Conservation (phyloP, 1,284 basidiomycete species). For the Peniophora sp. region DNA sequence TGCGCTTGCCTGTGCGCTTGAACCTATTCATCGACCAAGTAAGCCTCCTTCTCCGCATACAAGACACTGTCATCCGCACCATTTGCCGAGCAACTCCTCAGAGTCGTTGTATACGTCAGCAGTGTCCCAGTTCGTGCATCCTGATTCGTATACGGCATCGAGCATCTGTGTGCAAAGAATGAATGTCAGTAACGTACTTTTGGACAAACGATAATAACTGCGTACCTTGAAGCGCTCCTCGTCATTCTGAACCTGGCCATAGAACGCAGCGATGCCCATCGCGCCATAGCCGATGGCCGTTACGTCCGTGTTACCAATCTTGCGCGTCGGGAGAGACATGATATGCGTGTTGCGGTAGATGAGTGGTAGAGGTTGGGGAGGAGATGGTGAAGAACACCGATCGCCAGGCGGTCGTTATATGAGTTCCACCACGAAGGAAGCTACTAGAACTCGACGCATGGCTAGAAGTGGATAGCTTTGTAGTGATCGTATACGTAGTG, state of each 20-base stretch:
- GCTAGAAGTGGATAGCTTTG: too few species aligned
- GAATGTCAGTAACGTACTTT: not conserved
- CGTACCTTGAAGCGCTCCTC: conserved; percentile 22
- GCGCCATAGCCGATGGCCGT: conserved; percentile 20
- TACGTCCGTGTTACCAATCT: conserved; percentile 15
- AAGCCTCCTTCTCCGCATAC: not conserved
- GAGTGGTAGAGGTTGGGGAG: too few species aligned
- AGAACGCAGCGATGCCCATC: conserved; percentile 19
- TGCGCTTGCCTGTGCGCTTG: conserved; percentile 27
- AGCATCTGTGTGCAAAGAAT: conserved; percentile 13
- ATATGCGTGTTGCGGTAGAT: too few species aligned
- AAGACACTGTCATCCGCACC: conserved; percentile 10
- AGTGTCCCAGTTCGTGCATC: conserved; percentile 23
- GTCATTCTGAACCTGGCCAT: conserved; percentile 14
- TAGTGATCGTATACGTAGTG: too few species aligned
- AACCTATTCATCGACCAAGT: conserved; percentile 18
- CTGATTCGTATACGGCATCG: conserved; percentile 18
- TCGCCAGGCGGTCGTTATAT: too few species aligned
- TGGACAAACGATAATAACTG: conserved; percentile 1
- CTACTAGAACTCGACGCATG: too few species aligned
- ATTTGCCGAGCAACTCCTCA: conserved; percentile 21
- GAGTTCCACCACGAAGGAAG: too few species aligned
- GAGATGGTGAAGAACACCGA: too few species aligned
- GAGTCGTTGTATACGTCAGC: conserved; percentile 20
- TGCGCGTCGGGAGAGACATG: conserved; percentile 13